A percentile compares a stretch with the other conserved stretches of the same genome.
These are phyloP conservation scores for Suhomyces chickasaworum DNA, from an alignment of 1,139 yeast species.

Conservation along the genomic window DNA sequence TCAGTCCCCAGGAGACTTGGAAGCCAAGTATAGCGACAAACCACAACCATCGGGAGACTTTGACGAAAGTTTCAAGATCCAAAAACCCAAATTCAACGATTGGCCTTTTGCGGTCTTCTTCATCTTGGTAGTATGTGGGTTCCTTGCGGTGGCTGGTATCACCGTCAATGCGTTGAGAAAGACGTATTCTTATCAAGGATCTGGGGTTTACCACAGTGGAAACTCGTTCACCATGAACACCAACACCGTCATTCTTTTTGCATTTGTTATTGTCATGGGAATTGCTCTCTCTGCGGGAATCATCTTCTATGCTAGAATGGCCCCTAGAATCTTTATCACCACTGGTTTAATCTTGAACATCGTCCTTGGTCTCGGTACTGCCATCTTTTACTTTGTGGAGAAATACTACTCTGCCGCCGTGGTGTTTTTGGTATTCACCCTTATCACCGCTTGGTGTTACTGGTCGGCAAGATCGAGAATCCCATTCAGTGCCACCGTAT, in stretches of 20 bases:
- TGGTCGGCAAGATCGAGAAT: constrained; percentile 74
- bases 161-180: constrained; percentile 64
- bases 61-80: constrained; percentile 66
- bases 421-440: constrained; percentile 66
- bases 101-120: constrained; percentile 71
- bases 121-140: constrained; percentile 62
- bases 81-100: constrained; percentile 71
- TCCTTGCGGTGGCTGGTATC: constrained; percentile 69
- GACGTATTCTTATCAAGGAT: constrained; percentile 59
- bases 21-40: constrained; percentile 31
- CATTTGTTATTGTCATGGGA: constrained; percentile 64
- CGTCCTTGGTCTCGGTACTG: constrained; percentile 70
- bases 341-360: constrained; percentile 70
- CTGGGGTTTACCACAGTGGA: constrained; percentile 59
- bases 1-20: constrained; percentile 28
- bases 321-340: constrained; percentile 69
- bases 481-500: constrained; percentile 71
- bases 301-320: constrained; percentile 60
- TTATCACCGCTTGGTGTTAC: constrained; percentile 68
- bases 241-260: constrained; percentile 70
- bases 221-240: constrained; percentile 67
- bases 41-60: constrained; percentile 46
- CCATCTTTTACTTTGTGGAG: constrained; percentile 66
- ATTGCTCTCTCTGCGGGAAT: constrained; percentile 60
- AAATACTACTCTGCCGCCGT: constrained; percentile 78